phyloP scores from a whole-genome alignment of 352 stramenopile species.

The Aphanomyces cochlioides region DNA sequence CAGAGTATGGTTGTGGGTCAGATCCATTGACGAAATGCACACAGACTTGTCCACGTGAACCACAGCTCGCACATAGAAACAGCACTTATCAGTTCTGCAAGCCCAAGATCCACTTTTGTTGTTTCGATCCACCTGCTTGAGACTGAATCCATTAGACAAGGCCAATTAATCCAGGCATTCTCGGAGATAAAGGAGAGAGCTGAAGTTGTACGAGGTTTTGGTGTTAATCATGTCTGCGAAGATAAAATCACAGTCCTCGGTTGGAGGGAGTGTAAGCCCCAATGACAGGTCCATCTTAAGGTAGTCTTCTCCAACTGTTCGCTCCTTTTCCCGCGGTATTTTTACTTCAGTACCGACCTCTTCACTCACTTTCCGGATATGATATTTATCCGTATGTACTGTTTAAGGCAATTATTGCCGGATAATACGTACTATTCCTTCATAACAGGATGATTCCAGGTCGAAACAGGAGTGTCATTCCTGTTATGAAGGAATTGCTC shows the following conservation, averaged over 20 bases:
- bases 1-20: slow-evolving; percentile 6
- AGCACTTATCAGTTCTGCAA: neutral
- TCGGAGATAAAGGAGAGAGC: neutral
- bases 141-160: neutral
- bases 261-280: neutral
- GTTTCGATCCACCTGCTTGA: neutral
- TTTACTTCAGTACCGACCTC: neutral
- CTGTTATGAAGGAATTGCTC: no score
- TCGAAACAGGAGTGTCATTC: no score
- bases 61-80: neutral
- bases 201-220: neutral
- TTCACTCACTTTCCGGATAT: neutral
- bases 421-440: slow-evolving; percentile 13
- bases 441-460: no score
- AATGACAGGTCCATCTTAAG: neutral
- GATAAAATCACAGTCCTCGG: neutral
- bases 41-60: neutral
- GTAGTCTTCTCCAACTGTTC: neutral
- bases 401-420: slow-evolving; percentile 20
- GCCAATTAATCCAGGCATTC: neutral
- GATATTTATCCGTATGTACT: neutral
- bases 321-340: neutral
- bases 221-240: neutral
- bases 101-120: neutral
- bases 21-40: neutral